Conservation (phyloP, 1,139 yeast genomes). For the Yamadazyma sp. region DNA sequence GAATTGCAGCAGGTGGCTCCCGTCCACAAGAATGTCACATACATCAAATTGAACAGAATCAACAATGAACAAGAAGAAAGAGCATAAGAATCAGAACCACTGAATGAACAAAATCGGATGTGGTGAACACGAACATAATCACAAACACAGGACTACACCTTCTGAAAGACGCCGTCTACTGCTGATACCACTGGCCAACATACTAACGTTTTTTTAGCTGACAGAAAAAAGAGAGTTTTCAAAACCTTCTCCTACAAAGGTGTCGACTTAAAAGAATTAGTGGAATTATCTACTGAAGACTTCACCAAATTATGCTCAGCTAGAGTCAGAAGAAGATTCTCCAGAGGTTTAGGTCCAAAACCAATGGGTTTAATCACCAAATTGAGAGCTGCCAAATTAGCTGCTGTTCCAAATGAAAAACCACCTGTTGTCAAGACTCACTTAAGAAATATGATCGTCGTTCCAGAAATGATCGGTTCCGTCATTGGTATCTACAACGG, state of each 20-base stretch:
- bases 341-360: conserved; percentile 94
- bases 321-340: conserved; percentile 99
- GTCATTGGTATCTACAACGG: conserved; percentile 99
- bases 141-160: too few relatives aligned
- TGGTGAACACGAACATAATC: too few relatives aligned
- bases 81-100: too few relatives aligned
- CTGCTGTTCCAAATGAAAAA: conserved; percentile 91
- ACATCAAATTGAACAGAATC: too few relatives aligned
- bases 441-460: conserved; percentile 97
- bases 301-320: conserved; percentile 96
- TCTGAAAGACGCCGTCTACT: too few relatives aligned
- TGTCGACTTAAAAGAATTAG: conserved; percentile 92
- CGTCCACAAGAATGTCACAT: too few relatives aligned
- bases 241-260: conserved; percentile 99
- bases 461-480: conserved; percentile 99
- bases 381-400: conserved; percentile 96
- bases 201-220: conserved; percentile 44
- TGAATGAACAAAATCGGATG: too few relatives aligned
- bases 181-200: background rate
- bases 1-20: too few relatives aligned
- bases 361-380: conserved; percentile 97
- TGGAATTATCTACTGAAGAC: conserved; percentile 94
- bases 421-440: conserved; percentile 99
- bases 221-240: conserved; percentile 88
- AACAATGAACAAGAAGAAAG: too few relatives aligned